These are phyloP conservation scores for Helicostylum pulchrum DNA, from an alignment of 192 early-diverging fungal genomes.

Conservation along the genomic window DNA sequence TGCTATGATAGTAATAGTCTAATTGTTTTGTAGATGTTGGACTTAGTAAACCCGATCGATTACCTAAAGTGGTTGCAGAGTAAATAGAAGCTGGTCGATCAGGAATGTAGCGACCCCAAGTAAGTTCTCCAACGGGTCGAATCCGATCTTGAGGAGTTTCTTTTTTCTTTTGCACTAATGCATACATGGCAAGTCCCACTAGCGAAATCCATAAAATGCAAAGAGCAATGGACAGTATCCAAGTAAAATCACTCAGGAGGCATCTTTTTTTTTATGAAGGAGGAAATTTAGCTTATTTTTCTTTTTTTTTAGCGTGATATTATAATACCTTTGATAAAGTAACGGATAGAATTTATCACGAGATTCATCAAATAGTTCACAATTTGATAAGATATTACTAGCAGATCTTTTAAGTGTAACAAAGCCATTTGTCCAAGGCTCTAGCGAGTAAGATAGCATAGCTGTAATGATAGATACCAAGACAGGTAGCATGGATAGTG, in stretches of 20 bases:
- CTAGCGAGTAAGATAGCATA: constrained; percentile 1
- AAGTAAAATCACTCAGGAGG: constrained; percentile 10
- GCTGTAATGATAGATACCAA: constrained; percentile 15
- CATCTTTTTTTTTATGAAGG: constrained; percentile 1
- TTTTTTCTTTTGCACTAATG: background rate
- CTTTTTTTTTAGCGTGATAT: background rate
- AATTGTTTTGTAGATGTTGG: background rate
- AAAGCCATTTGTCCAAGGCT: constrained; percentile 15
- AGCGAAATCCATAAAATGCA: constrained; percentile 5
- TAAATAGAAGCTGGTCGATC: background rate
- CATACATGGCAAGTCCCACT: background rate
- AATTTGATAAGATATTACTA: background rate
- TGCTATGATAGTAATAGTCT: too few species aligned
- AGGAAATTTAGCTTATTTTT: background rate
- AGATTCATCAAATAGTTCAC: constrained; percentile 12
- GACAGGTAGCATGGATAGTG: constrained; percentile 1
- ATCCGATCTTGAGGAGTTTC: background rate
- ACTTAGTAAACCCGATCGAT: background rate
- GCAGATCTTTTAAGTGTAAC: constrained; percentile 10
- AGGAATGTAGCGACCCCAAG: constrained; percentile 21
- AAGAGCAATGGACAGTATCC: background rate
- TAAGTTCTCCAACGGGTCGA: background rate
- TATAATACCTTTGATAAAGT: constrained; percentile 20
- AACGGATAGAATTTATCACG: constrained; percentile 15
- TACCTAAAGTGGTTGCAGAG: background rate